Conservation (phyloP, 2,329 filamentous ascomycete genomes). For the Phialophora tarda region DNA sequence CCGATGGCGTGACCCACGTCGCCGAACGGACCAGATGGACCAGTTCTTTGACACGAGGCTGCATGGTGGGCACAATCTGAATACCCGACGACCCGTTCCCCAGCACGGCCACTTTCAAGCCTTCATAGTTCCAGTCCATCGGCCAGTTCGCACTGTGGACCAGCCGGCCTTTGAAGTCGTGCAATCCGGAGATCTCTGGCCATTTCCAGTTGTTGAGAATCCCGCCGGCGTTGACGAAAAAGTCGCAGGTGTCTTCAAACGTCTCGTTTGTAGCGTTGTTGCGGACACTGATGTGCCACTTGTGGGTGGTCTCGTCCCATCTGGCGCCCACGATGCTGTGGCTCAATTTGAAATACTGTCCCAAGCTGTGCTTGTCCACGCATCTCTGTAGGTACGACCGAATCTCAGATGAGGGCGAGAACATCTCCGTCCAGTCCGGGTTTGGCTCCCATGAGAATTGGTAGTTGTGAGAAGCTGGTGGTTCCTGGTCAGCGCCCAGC, state of each 20-base stretch:
- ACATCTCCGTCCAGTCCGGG: constrained; percentile 37
- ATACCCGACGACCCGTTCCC: constrained; percentile 40
- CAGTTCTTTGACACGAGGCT: constrained; percentile 41
- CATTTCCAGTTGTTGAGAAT: constrained; percentile 42
- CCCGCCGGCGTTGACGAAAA: constrained; percentile 41
- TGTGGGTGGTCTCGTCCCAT: constrained; percentile 42
- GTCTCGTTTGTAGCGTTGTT: constrained; percentile 30
- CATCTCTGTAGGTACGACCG: constrained; percentile 40
- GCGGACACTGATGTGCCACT: constrained; percentile 42
- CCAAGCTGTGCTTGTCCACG: constrained; percentile 36
- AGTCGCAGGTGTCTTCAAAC: constrained; percentile 29
- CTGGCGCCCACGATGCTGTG: constrained; percentile 39
- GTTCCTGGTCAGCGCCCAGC: not conserved
- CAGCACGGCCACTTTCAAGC: constrained; percentile 39
- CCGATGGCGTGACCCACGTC: constrained; percentile 33
- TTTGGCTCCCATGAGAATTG: constrained; percentile 46
- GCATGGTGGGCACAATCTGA: constrained; percentile 46
- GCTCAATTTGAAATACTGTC: constrained; percentile 40
- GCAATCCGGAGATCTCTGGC: constrained; percentile 45
- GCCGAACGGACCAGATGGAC: constrained; percentile 33
- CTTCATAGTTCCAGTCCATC: constrained; percentile 38
- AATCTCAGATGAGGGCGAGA: constrained; percentile 40
- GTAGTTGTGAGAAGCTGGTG: constrained; percentile 37
- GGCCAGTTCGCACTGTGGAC: constrained; percentile 45
- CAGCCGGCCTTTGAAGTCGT: constrained; percentile 46